Evolutionary conservation across 2,329 filamentous ascomycete genomes (phyloP), one percentile per base, ranked within the genome.

Genomic region (Fusarium sp.): DNA sequence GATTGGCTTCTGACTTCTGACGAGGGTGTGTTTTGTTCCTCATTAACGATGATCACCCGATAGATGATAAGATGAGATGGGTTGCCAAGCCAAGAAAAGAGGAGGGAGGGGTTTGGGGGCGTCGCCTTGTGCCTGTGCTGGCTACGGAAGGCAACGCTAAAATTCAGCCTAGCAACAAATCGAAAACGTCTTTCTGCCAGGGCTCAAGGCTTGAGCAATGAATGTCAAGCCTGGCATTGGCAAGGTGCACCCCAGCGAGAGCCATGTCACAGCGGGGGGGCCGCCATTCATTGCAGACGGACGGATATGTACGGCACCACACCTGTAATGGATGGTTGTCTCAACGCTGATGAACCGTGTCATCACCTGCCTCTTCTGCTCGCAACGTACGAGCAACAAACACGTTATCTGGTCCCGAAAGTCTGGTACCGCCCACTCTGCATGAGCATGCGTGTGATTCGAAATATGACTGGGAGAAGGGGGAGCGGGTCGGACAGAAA

Each of bases 381-480:
- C 60, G 36, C 41, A 77, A 76, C 73, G 64, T 78, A 78, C 75
- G 72, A 77, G 73, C 69, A 69, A 59, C 67, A 70, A 60, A 69
- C 48, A 62, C 61, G 48, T 57, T 72, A 47, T 71, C 72, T 74
- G 75, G 76, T 74, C 75, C 80, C 80, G 75, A 76, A 61, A 74
- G 70, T 77, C 68, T 76, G 80, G 80, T 79, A 79, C 76, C 79
- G 78, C 78, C 66, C 75, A 73, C 62, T 75, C 63, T 80, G 77
- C 78, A 79, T 79, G 65, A 77, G 55, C 59, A 74, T 69, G 66
- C 35, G 58, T 69, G 66, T 69, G 65, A 63, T 62, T 63, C 48
- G 61, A 71, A 55, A 74, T 70, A 59, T 66, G 72, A 67, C 69
- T 75, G 59, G 55, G 36, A 64, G 65, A 73, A 55, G 44, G 56